Evolutionary conservation across 805 yeast genomes (phyloP), one percentile per base, ranked within the genome.

Genomic region (Wickerhamomyces canadensis): DNA sequence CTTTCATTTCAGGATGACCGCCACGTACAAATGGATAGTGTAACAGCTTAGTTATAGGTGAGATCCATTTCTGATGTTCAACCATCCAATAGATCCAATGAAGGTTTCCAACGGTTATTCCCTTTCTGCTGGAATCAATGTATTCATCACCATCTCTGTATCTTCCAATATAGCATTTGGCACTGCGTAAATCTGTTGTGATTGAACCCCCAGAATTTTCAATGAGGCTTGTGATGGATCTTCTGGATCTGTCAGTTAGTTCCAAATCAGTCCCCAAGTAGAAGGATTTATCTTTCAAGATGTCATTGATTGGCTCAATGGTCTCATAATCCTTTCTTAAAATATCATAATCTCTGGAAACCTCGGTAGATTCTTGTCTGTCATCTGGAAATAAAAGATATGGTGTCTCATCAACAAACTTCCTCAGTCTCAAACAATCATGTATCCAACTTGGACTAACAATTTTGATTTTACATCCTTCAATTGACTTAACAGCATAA

Each of bases 401-500:
- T 2, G 72, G 71, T 0, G 53, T 41, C 36, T 76, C 89, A 36
- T 72, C 73, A 10, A 82, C 56, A 35, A 60, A 67, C 32, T 65
- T 55, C 19, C 77, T 67, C 27, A 68, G 54, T 37, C 71, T 74
- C 43, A 84, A 64, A 52, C 89, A 81, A 41, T 75, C 83, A 35
- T 80, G 79, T 12, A 89, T 59, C 96, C 96, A 91, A 16, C 77
- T 74, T 0, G 96, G 94, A 4, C 72, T 64, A 4, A 89, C 93
- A 13, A 80, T 69, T 34, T 72, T 67, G 25, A 83, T 78, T 25
- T 65, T 56, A 26, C 65, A 57, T 5, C 55, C 55, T 1, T 61
- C 62, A 18, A 60, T 58, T 22, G 62, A 51, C 33, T 70, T 60
- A 3, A 67, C 63, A 1, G 84, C 86, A 19, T 74, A 65, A 27